A percentile compares a stretch with the other conserved stretches of the same genome.
Conservation (phyloP, 768 basidiomycete species). For the Guyanaporus albipodus region DNA sequence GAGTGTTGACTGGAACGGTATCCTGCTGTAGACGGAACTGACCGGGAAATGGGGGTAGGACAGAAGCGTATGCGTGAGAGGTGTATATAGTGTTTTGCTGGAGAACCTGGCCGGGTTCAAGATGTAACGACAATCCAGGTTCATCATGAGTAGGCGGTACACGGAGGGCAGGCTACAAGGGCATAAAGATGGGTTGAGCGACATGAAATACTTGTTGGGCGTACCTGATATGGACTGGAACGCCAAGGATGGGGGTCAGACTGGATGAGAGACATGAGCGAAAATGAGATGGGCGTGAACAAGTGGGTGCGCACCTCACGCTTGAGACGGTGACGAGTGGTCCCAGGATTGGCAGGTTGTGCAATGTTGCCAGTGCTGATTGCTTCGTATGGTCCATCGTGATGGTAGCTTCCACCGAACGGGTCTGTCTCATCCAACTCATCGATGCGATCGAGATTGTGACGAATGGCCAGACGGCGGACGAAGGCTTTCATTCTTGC, state of each 20-base stretch:
- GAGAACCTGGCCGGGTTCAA: constrained; percentile 54
- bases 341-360: constrained; percentile 5
- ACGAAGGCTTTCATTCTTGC: constrained; percentile 26
- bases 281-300: background rate
- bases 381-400: constrained; percentile 74
- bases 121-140: constrained; percentile 44
- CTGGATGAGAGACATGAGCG: constrained; percentile 10
- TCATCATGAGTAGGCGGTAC: background rate
- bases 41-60: background rate
- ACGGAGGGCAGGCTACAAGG: constrained; percentile 9
- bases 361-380: constrained; percentile 31
- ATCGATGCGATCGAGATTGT: constrained; percentile 63
- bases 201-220: constrained; percentile 5
- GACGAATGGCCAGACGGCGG: constrained; percentile 24
- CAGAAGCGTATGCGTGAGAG: background rate
- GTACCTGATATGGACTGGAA: constrained; percentile 16
- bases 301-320: constrained; percentile 20
- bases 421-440: constrained; percentile 77
- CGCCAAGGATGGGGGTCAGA: constrained; percentile 5
- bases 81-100: constrained; percentile 32
- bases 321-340: constrained; percentile 1
- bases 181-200: background rate
- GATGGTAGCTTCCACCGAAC: constrained; percentile 59
- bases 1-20: background rate
- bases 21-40: constrained; percentile 5